phyloP scores from a whole-genome alignment of 208 protist genomes.

The Trypanosoma caninum region DNA sequence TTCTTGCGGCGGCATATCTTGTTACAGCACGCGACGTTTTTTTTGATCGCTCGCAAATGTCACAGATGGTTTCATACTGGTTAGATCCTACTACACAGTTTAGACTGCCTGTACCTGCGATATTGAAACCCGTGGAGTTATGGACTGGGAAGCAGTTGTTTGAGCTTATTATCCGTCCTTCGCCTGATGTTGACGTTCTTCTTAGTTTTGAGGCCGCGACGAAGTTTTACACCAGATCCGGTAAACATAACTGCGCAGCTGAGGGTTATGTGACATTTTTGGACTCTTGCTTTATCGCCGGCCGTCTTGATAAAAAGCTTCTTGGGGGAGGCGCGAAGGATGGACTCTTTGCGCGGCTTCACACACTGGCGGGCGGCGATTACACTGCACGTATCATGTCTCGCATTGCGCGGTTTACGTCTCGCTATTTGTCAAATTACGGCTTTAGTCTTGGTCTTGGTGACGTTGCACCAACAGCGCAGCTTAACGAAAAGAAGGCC shows the following conservation, averaged over 20 bases:
- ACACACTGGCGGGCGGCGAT: constrained; percentile 74
- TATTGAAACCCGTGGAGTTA: constrained; percentile 96
- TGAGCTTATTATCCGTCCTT: constrained; percentile 89
- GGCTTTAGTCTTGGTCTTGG: constrained; percentile 99
- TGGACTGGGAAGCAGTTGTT: constrained; percentile 99
- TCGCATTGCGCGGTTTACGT: constrained; percentile 93
- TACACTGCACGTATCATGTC: constrained; percentile 94
- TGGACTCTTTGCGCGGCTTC: constrained; percentile 95
- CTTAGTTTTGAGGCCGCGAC: constrained; percentile 93
- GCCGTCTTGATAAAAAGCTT: constrained; percentile 97
- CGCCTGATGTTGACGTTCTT: constrained; percentile 40
- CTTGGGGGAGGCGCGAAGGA: constrained; percentile 95
- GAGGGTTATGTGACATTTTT: constrained; percentile 96
- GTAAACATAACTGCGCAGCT: constrained; percentile 57
- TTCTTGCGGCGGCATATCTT: constrained; percentile 97
- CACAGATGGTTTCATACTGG: constrained; percentile 90
- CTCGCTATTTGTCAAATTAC: constrained; percentile 92
- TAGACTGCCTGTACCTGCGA: constrained; percentile 94
- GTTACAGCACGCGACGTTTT: constrained; percentile 96
- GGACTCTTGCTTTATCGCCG: constrained; percentile 94
- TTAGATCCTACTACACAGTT: constrained; percentile 64
- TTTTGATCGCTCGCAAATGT: constrained; percentile 91
- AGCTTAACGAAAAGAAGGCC: constrained; percentile 89
- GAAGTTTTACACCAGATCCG: constrained; percentile 79
- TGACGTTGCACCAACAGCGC: constrained; percentile 93